Evolutionary conservation across 768 basidiomycete genomes (phyloP).

Genomic region (Coprinopsis strossmayeri): DNA sequence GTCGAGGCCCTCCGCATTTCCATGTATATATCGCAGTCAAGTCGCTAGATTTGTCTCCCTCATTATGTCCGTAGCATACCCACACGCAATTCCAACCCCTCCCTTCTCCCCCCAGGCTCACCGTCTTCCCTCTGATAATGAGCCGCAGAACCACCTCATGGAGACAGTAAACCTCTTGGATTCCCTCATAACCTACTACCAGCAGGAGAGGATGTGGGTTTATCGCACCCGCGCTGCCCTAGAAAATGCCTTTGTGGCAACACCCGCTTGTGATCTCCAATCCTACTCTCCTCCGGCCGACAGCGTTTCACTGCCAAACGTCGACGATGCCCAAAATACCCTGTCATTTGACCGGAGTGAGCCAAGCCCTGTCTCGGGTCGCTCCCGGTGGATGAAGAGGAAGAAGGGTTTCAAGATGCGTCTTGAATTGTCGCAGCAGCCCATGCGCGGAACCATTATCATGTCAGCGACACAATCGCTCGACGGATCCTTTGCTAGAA

Average conservation of each 20-base stretch:
- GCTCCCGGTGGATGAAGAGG: constrained; percentile 47
- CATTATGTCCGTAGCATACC: constrained; percentile 20
- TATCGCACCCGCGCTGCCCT: constrained; percentile 57
- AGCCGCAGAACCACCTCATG: constrained; percentile 26
- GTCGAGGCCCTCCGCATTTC: constrained; percentile 10
- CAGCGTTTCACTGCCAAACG: background rate
- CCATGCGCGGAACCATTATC: constrained; percentile 16
- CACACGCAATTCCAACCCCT: constrained; percentile 27
- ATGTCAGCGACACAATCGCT: constrained; percentile 13
- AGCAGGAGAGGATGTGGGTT: constrained; percentile 67
- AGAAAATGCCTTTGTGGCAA: constrained; percentile 33
- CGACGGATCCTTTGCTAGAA: constrained; percentile 12
- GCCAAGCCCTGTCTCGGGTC: constrained; percentile 3
- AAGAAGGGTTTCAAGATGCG: constrained; percentile 53
- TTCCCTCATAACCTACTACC: constrained; percentile 59
- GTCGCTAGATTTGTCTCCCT: constrained; percentile 6
- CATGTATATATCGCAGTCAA: constrained; percentile 7
- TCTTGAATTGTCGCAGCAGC: constrained; percentile 22
- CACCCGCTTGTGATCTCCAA: constrained; percentile 9
- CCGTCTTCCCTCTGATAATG: constrained; percentile 16
- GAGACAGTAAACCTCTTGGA: constrained; percentile 56
- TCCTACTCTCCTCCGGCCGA: background rate
- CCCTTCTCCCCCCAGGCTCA: constrained; percentile 28
- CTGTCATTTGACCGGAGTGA: too few species aligned
- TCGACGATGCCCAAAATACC: background rate